Percentiles rank a stretch among this genome's conserved stretches.
These are phyloP conservation scores for Geotrichum phurueaensis DNA, from an alignment of 1,139 yeast species.

Conservation along the genomic window DNA sequence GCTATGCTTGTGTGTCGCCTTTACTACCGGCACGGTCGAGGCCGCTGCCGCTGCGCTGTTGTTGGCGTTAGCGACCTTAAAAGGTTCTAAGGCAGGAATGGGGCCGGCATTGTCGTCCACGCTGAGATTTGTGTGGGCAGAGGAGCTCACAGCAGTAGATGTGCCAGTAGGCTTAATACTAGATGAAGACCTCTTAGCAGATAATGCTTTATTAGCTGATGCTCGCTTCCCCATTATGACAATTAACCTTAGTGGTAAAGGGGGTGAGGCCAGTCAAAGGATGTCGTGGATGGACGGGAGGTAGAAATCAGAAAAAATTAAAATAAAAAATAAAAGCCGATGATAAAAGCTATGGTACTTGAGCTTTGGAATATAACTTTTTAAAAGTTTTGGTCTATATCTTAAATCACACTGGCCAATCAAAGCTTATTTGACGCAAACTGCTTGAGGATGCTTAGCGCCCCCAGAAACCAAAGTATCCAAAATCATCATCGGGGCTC, in stretches of 20 bases:
- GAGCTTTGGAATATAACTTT: neutral
- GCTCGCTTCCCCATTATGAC: neutral
- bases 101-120: neutral
- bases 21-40: neutral
- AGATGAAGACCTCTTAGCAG: neutral
- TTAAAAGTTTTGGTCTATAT: neutral
- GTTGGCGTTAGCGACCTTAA: neutral
- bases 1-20: neutral
- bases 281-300: neutral
- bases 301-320: neutral
- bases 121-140: neutral
- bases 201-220: neutral
- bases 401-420: neutral
- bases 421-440: neutral
- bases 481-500: neutral
- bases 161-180: neutral
- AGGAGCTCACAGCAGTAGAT: neutral
- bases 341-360: neutral
- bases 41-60: neutral
- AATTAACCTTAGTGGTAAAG: neutral
- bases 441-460: neutral
- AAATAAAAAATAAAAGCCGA: neutral
- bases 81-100: slow-evolving; percentile 8
- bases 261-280: neutral
- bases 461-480: neutral